Evolutionary conservation across 2,329 filamentous ascomycete species (phyloP).

Genomic region (Hypocrella siamensis): DNA sequence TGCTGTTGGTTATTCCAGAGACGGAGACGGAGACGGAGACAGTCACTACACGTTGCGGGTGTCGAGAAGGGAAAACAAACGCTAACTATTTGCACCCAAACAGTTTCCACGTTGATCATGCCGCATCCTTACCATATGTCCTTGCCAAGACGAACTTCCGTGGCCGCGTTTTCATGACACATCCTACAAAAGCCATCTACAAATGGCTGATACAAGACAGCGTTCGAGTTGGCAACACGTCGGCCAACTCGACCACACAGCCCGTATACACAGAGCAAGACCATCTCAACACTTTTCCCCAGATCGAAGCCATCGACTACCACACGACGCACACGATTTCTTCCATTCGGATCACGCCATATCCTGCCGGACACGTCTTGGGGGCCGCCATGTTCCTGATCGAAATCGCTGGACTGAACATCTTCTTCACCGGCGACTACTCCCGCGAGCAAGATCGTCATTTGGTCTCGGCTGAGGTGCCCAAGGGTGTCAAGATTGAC

Average conservation of each 20-base stretch:
- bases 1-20: too few species aligned
- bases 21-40: too few species aligned
- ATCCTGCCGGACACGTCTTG: constrained; percentile 93
- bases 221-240: constrained; percentile 68
- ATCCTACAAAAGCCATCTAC: constrained; percentile 98
- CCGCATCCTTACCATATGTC: constrained; percentile 95
- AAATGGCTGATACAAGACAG: constrained; percentile 99
- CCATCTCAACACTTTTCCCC: constrained; percentile 80
- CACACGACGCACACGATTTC: constrained; percentile 96
- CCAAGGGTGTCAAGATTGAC: constrained; percentile 78
- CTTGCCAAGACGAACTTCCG: constrained; percentile 96
- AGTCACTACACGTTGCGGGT: not conserved
- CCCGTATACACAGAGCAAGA: constrained; percentile 90
- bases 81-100: constrained; percentile 5
- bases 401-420: constrained; percentile 91
- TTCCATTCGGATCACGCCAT: constrained; percentile 90
- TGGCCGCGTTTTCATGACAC: constrained; percentile 96
- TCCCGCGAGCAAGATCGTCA: constrained; percentile 91
- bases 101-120: constrained; percentile 97
- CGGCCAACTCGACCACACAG: constrained; percentile 48
- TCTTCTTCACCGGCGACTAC: constrained; percentile 96
- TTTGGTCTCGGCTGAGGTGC: constrained; percentile 84
- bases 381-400: constrained; percentile 97
- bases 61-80: not conserved
- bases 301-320: constrained; percentile 96